Evolutionary conservation across 306 rosid genomes (phyloP).

Genomic region (Vicia villosa): DNA sequence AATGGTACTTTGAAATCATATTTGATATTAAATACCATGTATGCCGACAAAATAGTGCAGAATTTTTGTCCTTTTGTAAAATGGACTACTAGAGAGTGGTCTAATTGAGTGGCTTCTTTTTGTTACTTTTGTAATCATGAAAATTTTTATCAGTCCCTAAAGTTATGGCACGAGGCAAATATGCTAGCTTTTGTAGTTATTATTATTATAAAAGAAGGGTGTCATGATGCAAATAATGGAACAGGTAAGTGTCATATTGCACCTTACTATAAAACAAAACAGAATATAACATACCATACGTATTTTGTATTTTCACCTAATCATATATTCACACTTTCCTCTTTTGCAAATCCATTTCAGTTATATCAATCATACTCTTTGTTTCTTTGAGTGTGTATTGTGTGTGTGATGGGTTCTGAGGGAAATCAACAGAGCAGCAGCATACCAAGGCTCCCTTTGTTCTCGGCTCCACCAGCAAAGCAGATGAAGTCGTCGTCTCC

Average conservation of each 20-base stretch:
- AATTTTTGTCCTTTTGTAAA: slow-evolving; percentile 12
- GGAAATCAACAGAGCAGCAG: slow-evolving; percentile 27
- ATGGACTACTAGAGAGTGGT: not conserved
- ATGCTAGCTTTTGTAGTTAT: not conserved
- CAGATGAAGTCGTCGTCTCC: slow-evolving; percentile 43
- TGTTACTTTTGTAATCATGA: slow-evolving; percentile 12
- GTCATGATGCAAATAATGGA: too few species aligned
- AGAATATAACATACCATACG: not conserved
- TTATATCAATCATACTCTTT: not conserved
- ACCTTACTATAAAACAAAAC: not conserved
- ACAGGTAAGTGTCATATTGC: not conserved
- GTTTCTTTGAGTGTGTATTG: too few species aligned
- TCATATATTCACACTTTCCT: not conserved
- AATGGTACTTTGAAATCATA: too few species aligned
- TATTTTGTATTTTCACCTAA: slow-evolving; percentile 23
- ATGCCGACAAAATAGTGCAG: slow-evolving; percentile 11
- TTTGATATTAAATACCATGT: not conserved
- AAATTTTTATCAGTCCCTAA: not conserved
- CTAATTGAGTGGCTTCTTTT: slow-evolving; percentile 7
- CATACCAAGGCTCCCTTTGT: slow-evolving; percentile 48
- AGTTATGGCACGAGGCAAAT: not conserved
- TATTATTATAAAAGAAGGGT: too few species aligned
- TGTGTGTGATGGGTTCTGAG: slow-evolving; percentile 47
- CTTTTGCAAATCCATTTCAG: not conserved
- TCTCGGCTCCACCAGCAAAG: slow-evolving; percentile 39